Percentiles rank a stretch among this genome's conserved stretches.
Evolutionary conservation across 2,329 filamentous ascomycete species (phyloP).

Genomic region (Teratosphaeria pseudoeucalypti): DNA sequence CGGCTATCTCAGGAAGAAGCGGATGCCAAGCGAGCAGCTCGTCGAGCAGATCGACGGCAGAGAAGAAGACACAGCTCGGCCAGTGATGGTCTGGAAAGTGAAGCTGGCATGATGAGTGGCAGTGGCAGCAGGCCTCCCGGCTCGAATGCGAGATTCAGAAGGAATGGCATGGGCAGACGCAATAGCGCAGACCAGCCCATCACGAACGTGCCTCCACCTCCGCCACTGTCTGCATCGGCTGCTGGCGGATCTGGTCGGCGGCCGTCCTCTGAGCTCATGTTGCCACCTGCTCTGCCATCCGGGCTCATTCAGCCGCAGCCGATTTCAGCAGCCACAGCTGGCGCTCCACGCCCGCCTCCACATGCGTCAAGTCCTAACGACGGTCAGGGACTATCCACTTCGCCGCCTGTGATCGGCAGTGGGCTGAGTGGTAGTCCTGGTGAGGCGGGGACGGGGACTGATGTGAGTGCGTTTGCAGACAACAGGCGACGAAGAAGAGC

Average conservation of each 20-base stretch:
- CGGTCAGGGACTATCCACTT: conserved; percentile 6
- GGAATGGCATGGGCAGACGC: conserved; percentile 11
- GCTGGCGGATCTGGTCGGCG: conserved; percentile 9
- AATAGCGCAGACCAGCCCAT: conserved; percentile 22
- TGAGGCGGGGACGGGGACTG: conserved; percentile 29
- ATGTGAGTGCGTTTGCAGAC: conserved; percentile 39
- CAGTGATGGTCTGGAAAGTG: conserved; percentile 27
- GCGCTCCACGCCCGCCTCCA: conserved; percentile 7
- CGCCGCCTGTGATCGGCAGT: conserved; percentile 9
- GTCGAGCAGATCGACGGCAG: conserved; percentile 35
- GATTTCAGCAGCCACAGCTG: conserved; percentile 1
- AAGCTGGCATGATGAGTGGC: conserved; percentile 2
- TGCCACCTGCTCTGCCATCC: conserved; percentile 14
- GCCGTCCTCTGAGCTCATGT: conserved; percentile 18
- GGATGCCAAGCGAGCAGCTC: conserved; percentile 47
- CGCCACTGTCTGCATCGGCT: conserved; percentile 18
- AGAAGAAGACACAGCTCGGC: conserved; percentile 24
- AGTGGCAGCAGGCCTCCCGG: conserved; percentile 4
- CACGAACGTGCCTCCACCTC: conserved; percentile 20
- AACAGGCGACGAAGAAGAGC: conserved; percentile 44
- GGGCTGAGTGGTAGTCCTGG: conserved; percentile 22
- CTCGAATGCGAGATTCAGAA: conserved; percentile 10
- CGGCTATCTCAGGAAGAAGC: conserved; percentile 53
- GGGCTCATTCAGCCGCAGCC: not conserved
- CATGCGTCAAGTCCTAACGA: conserved; percentile 6